A percentile compares a stretch with the other conserved stretches of the same genome.
phyloP scores from a whole-genome alignment of 306 rosid genomes.

The Rosa rugosa region DNA sequence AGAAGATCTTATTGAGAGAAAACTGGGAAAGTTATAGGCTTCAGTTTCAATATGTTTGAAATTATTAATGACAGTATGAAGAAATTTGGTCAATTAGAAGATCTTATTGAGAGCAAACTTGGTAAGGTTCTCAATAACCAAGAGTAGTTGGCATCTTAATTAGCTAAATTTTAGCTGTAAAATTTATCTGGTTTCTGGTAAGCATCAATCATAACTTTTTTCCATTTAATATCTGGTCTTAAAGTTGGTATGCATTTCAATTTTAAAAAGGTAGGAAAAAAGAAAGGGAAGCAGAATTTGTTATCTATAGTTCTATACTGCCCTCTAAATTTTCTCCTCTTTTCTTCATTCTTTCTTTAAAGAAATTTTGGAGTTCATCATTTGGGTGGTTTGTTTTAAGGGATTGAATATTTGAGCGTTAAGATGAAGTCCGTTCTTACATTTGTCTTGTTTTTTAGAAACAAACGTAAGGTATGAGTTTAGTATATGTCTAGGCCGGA shows the following conservation, averaged over 20 bases:
- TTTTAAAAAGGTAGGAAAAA: neutral
- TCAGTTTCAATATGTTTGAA: neutral
- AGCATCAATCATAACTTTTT: neutral
- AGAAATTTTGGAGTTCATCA: no score
- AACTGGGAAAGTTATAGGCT: neutral
- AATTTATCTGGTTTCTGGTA: neutral
- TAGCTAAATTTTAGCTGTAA: conserved; percentile 4
- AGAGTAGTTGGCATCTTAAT: neutral
- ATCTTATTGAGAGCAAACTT: neutral
- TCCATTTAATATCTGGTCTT: neutral
- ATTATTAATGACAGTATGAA: neutral
- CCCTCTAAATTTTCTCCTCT: no score
- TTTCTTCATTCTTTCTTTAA: no score
- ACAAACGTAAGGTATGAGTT: no score
- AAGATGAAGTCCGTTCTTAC: no score
- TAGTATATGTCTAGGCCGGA: no score
- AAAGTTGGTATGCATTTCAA: neutral
- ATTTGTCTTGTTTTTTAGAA: no score
- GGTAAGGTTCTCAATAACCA: neutral
- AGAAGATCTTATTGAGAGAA: neutral
- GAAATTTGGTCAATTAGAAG: neutral
- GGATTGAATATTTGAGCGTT: no score
- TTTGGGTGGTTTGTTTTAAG: no score
- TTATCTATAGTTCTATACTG: no score
- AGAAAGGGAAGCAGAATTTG: no score